Conservation (phyloP, 352 stramenopile species). For the Elongisporangium undulatum region DNA sequence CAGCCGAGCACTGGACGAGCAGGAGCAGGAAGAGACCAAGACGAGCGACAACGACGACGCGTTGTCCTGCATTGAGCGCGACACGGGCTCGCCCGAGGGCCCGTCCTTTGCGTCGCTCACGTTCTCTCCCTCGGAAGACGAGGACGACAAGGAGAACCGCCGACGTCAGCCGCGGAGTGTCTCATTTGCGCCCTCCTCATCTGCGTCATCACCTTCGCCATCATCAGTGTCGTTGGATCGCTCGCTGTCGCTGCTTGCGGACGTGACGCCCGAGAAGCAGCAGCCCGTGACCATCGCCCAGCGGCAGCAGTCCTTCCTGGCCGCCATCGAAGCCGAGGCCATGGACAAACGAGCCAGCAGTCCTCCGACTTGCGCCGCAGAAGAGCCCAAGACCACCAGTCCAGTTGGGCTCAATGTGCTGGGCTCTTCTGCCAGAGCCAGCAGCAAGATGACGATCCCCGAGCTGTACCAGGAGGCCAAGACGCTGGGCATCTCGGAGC, state of each 20-base stretch:
- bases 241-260: slow-evolving; percentile 12
- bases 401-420: slow-evolving; percentile 3
- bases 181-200: not conserved
- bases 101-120: slow-evolving; percentile 18
- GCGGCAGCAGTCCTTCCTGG: slow-evolving; percentile 45
- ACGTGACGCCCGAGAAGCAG: not conserved
- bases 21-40: slow-evolving; percentile 12
- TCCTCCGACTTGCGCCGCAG: not conserved
- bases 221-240: slow-evolving; percentile 1
- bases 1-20: not conserved
- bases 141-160: slow-evolving; percentile 25
- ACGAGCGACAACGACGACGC: slow-evolving; percentile 1
- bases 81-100: slow-evolving; percentile 7
- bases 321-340: slow-evolving; percentile 47
- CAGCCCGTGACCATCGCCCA: slow-evolving; percentile 13
- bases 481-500: slow-evolving; percentile 21
- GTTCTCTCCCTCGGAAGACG: slow-evolving; percentile 13
- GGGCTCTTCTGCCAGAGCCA: not conserved
- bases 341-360: not conserved
- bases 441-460: slow-evolving; percentile 16
- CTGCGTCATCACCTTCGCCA: slow-evolving; percentile 4
- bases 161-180: not conserved
- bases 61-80: slow-evolving; percentile 11
- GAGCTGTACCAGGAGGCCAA: slow-evolving; percentile 42
- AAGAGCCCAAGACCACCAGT: slow-evolving; percentile 1